Evolutionary conservation across 2,329 filamentous ascomycete genomes (phyloP).

Genomic region (Daldinia sp.): DNA sequence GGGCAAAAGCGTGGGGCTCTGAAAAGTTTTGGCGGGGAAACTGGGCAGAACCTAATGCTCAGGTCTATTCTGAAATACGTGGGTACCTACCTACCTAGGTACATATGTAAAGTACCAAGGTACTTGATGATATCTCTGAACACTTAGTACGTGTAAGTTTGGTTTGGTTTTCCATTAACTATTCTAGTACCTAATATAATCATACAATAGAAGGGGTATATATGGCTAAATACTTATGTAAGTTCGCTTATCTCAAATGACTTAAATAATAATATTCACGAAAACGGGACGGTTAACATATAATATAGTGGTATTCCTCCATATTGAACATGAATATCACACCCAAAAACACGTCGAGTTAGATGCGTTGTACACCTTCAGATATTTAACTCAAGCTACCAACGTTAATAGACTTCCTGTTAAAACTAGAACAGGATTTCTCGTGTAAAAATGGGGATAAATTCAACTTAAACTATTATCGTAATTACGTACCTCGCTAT

Average conservation of each 20-base stretch:
- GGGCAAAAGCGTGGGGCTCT: constrained; percentile 34
- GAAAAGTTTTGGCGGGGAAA: constrained; percentile 48
- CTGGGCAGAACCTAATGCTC: constrained; percentile 38
- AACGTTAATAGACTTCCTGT: background rate
- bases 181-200: background rate
- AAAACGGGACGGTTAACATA: background rate
- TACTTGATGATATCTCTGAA: background rate
- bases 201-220: background rate
- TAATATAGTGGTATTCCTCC: background rate
- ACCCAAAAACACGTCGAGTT: background rate
- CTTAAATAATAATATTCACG: background rate
- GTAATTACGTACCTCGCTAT: constrained; percentile 6
- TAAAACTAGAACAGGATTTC: background rate
- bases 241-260: background rate
- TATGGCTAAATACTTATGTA: background rate
- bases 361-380: background rate
- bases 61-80: background rate
- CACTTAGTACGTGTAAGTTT: too few species aligned
- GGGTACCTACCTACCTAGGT: constrained; percentile 2
- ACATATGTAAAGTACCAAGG: background rate
- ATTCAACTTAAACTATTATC: constrained; percentile 1
- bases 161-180: background rate
- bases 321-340: background rate
- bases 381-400: background rate
- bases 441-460: constrained; percentile 2